Evolutionary conservation across 139 green algal species (phyloP), one percentile per base, ranked within the genome.

Genomic region (Micractinium conductrix): DNA sequence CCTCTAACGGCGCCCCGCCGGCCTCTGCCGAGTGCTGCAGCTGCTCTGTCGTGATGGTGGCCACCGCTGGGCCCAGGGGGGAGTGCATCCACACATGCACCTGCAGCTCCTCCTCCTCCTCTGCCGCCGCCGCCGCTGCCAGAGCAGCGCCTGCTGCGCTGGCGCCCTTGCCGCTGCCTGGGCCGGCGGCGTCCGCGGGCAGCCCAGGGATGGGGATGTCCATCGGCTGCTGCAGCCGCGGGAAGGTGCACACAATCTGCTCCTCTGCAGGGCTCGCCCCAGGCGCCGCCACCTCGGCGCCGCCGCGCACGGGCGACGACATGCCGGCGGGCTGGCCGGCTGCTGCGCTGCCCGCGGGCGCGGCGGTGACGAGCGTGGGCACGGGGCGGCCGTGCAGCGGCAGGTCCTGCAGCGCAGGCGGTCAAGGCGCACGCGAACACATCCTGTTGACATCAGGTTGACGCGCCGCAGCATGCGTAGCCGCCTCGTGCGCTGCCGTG

Each of bases 81-180:
- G 68, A 70, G 80, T 85, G 45, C 80, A 85, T 45, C 80, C 80
- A 85, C 22, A 85, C 80, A 58, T 70, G 67, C 67, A 85, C 43
- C 28, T 28, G 45, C 67, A 69, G 45, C 42, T 74, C 33, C 45
- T 33, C n/a, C 44, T 19, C 45, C 0, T n/a, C n/a, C 35, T 63
- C 35, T 5, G 35, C 50, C 14, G 40, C 17, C 4, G 6, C 40
- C 2, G 26, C 24, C 38, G 37, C 55, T 33, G 26, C 37, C 22
- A 21, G 48, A 24, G 62, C 48, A 58, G 14, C 53, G 35, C 14
- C 53, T n/a, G n/a, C n/a, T n/a, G n/a, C n/a, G n/a, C n/a, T n/a
- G n/a, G n/a, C n/a, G 45, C 28, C 37, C 30, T 53, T 45, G 63
- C 38, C 63, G n/a, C 22, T 30, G 19, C 21, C 33, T 8, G 35